Conservation (phyloP, 805 yeast species). For the Kazachstania taianensis region DNA sequence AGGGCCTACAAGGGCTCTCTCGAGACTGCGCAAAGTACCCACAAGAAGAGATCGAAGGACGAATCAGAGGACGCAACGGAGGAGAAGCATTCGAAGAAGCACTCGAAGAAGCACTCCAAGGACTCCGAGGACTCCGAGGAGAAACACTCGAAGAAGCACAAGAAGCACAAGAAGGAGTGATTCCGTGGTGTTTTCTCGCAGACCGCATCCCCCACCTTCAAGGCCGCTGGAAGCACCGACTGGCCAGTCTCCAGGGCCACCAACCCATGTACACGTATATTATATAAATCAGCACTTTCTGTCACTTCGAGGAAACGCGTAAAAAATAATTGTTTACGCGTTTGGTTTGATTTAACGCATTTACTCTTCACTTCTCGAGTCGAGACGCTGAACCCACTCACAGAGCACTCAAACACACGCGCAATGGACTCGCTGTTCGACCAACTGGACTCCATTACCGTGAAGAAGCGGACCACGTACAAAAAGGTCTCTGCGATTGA, state of each 20-base stretch:
- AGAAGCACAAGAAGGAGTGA: constrained; percentile 1
- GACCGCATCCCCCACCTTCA: too few relatives aligned
- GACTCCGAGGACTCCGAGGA: background rate
- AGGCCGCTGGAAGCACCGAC: too few relatives aligned
- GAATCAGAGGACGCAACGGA: constrained; percentile 1
- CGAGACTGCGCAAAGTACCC: background rate
- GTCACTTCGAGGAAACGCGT: too few relatives aligned
- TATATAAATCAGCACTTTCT: too few relatives aligned
- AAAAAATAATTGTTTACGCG: too few relatives aligned
- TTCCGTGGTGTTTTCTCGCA: background rate
- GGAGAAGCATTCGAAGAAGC: background rate
- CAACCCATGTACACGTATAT: too few relatives aligned
- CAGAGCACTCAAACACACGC: too few relatives aligned
- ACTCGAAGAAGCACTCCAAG: background rate
- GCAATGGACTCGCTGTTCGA: constrained; percentile 21
- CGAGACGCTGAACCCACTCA: too few relatives aligned
- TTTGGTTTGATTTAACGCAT: too few relatives aligned
- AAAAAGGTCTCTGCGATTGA: constrained; percentile 8
- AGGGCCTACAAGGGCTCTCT: constrained; percentile 30
- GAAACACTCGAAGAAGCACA: constrained; percentile 2
- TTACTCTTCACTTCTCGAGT: too few relatives aligned
- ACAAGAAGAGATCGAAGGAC: constrained; percentile 2
- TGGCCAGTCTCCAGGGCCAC: too few relatives aligned
- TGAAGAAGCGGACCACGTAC: constrained; percentile 18
- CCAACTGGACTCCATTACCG: constrained; percentile 7